phyloP scores from a whole-genome alignment of 1,284 basidiomycete species.

The Wolfiporia cocos region DNA sequence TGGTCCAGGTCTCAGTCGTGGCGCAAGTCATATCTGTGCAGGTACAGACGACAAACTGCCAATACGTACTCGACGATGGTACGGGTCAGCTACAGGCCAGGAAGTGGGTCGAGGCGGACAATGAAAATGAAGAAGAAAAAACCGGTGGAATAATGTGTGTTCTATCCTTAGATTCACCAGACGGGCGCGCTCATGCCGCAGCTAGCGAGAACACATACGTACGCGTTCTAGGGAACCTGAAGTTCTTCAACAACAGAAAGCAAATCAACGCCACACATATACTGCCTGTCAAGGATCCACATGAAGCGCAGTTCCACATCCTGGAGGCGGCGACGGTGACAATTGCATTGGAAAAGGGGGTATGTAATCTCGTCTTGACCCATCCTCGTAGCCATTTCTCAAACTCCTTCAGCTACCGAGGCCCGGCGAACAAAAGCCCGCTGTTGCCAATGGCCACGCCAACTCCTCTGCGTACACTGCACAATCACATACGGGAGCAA shows the following conservation, averaged over 20 bases:
- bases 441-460: constrained; percentile 4
- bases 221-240: constrained; percentile 87
- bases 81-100: constrained; percentile 86
- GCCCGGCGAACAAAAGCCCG: constrained; percentile 15
- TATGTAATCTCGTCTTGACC: constrained; percentile 12
- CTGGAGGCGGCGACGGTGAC: constrained; percentile 49
- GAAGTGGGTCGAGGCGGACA: constrained; percentile 76
- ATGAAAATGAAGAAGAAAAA: constrained; percentile 44
- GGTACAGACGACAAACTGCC: constrained; percentile 75
- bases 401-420: constrained; percentile 21
- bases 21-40: constrained; percentile 72
- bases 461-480: constrained; percentile 28
- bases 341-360: constrained; percentile 36
- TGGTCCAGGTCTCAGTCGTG: constrained; percentile 63
- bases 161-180: too few species aligned
- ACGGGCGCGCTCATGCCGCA: too few species aligned
- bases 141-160: constrained; percentile 44
- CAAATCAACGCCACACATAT: constrained; percentile 79
- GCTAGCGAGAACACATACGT: constrained; percentile 74
- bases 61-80: constrained; percentile 85
- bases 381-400: not conserved
- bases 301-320: constrained; percentile 83
- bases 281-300: constrained; percentile 60
- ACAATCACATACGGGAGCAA: constrained; percentile 13
- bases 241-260: constrained; percentile 79